These are phyloP conservation scores for Zhuliangozyma parablackwelliae DNA, from an alignment of 1,139 yeast genomes.

Conservation along the genomic window DNA sequence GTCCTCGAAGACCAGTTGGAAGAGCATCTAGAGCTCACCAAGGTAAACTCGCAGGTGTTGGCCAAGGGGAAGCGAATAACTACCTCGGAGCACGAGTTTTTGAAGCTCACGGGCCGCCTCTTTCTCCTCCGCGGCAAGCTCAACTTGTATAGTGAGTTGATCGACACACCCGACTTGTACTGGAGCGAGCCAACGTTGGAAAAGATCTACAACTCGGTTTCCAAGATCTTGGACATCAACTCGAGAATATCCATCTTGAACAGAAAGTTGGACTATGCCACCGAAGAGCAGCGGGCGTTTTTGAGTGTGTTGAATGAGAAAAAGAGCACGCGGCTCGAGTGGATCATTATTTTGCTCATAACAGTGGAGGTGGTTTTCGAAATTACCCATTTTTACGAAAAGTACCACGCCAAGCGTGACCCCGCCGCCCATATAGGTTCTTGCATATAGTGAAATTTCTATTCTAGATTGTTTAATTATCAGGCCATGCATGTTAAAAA, in stretches of 20 bases:
- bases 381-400: slow-evolving; percentile 46
- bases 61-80: slow-evolving; percentile 60
- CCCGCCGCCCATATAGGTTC: too few species aligned
- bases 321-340: slow-evolving; percentile 72
- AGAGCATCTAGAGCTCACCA: slow-evolving; percentile 56
- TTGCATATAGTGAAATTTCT: too few species aligned
- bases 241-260: slow-evolving; percentile 77
- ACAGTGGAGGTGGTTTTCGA: slow-evolving; percentile 84
- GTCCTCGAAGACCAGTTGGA: slow-evolving; percentile 73
- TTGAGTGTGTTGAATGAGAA: slow-evolving; percentile 72
- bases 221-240: slow-evolving; percentile 66
- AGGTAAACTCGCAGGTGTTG: slow-evolving; percentile 59
- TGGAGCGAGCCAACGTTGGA: slow-evolving; percentile 91
- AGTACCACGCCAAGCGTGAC: slow-evolving; percentile 6
- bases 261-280: slow-evolving; percentile 81
- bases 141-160: slow-evolving; percentile 81
- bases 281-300: slow-evolving; percentile 80
- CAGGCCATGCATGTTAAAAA: too few species aligned
- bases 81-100: slow-evolving; percentile 58
- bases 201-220: slow-evolving; percentile 63
- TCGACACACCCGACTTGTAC: slow-evolving; percentile 87
- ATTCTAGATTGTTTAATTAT: too few species aligned
- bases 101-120: slow-evolving; percentile 68
- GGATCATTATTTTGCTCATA: slow-evolving; percentile 81
- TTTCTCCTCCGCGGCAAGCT: slow-evolving; percentile 74